Base-by-base conservation (phyloP, 2,329 filamentous ascomycete genomes). In the Fusarium algeriense region DNA sequence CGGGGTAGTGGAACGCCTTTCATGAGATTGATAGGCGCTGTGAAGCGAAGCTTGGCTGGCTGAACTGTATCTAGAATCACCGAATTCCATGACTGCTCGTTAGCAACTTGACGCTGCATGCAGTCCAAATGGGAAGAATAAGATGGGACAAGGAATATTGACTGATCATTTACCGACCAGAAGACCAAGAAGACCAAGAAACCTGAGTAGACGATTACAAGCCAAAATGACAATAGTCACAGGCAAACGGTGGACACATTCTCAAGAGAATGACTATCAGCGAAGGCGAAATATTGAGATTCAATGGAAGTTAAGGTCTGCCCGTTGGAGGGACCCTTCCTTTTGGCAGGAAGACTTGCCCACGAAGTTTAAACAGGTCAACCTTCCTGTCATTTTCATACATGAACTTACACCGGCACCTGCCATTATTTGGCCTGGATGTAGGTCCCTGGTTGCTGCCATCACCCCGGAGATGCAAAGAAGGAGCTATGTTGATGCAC, bases 21-120 rank as follows among this genome's bases (percentile, higher is more conserved):
- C 74, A 30, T 80, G 78, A 28, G 76, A 58, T 34, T 69, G 71
- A 70, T 80, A 81, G 23, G 73, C 75, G 63, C 75, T 78, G 63
- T 77, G 76, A 45, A 84, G 78, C 7, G 83, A 81, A 52, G 78
- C 79, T 77, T 83, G 81, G 58, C 84, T 85, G 63, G 76, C 76
- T 35, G 81, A 81, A 63, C 81, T 81, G 58, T 78, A 71, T 38
- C 74, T 74, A 58, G 63, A 40, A 50, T 73, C 74, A 43, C 67
- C 45, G 32, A 71, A 67, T 43, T 82, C 78, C 80, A 82, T 82
- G 43, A 50, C 41, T 28, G 48, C 38, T 53, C 49, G 49, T 52
- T 55, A 50, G 59, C 43, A 57, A 61, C 44, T 70, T 46, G 59
- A 68, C 28, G 57, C 34, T 53, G 56, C 30, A 56, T 44, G 35